These are phyloP conservation scores for Russula dissimulans DNA, from an alignment of 768 basidiomycete genomes.

Conservation along the genomic window DNA sequence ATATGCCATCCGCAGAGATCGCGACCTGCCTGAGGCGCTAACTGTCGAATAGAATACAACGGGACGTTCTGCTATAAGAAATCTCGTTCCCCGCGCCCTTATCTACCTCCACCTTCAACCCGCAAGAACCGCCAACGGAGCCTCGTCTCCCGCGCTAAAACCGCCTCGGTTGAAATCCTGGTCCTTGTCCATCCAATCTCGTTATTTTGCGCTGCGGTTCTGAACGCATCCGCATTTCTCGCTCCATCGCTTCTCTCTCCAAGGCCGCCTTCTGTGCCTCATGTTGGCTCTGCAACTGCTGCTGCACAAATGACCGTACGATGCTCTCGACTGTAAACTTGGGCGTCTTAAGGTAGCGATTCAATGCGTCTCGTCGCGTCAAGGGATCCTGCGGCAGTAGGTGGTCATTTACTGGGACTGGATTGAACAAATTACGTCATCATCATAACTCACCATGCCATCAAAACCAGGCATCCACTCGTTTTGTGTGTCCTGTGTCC, in stretches of 20 bases:
- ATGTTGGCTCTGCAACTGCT: background rate
- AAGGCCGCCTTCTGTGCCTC: constrained; percentile 5
- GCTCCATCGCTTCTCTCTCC: constrained; percentile 6
- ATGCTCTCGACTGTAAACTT: constrained; percentile 9
- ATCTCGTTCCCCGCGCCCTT: background rate
- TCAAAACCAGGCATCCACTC: constrained; percentile 12
- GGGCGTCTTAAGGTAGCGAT: constrained; percentile 5
- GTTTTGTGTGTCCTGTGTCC: constrained; percentile 4
- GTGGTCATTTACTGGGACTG: background rate
- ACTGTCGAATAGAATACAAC: background rate
- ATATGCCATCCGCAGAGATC: no score
- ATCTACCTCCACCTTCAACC: no score
- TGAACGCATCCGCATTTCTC: background rate
- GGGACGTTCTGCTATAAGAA: background rate
- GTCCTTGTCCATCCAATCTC: constrained; percentile 10
- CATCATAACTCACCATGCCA: constrained; percentile 4
- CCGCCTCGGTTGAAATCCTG: constrained; percentile 5
- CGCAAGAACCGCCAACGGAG: no score
- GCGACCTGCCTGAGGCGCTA: no score
- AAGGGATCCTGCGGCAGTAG: constrained; percentile 1
- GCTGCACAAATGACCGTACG: constrained; percentile 1
- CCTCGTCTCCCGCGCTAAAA: background rate
- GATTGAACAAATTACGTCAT: background rate
- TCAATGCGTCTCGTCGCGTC: constrained; percentile 5
- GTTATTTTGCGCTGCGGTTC: constrained; percentile 5